Evolutionary conservation across 257 asterid species (phyloP), one percentile per base, ranked within the genome.

Genomic region (Mentha longifolia): DNA sequence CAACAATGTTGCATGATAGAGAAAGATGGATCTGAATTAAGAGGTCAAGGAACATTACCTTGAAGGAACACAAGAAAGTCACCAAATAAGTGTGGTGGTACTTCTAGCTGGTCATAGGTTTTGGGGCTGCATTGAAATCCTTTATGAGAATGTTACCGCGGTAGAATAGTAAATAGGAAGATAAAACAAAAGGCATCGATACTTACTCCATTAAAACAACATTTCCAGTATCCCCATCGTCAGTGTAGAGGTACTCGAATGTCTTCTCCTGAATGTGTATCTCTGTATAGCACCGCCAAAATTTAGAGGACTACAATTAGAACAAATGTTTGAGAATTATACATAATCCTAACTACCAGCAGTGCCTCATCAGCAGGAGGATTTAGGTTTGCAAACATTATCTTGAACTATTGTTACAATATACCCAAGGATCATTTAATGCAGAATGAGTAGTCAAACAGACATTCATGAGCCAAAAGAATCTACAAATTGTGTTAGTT

Each of bases 191-290:
- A 74, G 64, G 70, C 5, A 56, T 60, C 35, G 68, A 17, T 61
- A 85, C 98, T 92, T 84, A 92, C 99, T 95, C 97, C 90, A 92
- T 88, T 65, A 95, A 81, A 61, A 95, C 93, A 70, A 89, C 76
- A 68, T 82, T 82, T 79, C 88, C 97, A 43, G 84, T 80, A 68
- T 89, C 70, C 58, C 58, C 98, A 65, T 91, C 97, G 65, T 94
- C 98, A 5, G 96, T 88, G 79, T 89, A 95, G 61, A 90, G 92
- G 82, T 95, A 92, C 4, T 78, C 71, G 14, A 76, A 81, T 83
- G 84, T 70, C 84, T 84, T 92, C 79, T 86, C 95, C 77, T 81
- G 82, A 67, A 88, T 98, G 81, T 42, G 85, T 45, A 92, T 88
- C 85, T 77, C 98, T 95, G 98, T 79, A 87, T 42, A 76, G 59